Evolutionary conservation across 164 flowering plant genomes (phyloP).

Genomic region (Euptelea pleiosperma): DNA sequence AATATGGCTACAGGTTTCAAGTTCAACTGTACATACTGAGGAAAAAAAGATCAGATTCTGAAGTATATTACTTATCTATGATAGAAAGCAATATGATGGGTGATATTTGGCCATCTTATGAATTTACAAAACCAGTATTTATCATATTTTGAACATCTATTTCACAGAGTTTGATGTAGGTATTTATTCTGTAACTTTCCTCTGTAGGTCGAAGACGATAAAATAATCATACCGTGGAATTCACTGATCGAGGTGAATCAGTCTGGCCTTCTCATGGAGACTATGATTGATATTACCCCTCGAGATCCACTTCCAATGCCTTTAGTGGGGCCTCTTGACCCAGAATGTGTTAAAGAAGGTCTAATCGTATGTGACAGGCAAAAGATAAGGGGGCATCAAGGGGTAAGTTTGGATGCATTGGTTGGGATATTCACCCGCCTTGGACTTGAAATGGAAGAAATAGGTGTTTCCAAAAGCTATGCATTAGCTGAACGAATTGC

Average conservation of each 20-base stretch:
- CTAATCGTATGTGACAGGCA: slow-evolving; percentile 90
- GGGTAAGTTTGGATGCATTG: slow-evolving; percentile 89
- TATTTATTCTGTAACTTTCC: not conserved
- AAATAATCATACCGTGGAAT: slow-evolving; percentile 76
- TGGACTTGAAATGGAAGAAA: slow-evolving; percentile 85
- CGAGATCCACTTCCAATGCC: slow-evolving; percentile 78
- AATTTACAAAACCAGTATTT: too few relatives aligned
- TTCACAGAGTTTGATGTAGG: slow-evolving; percentile 3
- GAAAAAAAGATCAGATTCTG: too few relatives aligned
- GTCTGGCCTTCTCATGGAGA: slow-evolving; percentile 98
- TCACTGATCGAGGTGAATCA: slow-evolving; percentile 91
- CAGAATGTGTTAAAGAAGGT: slow-evolving; percentile 78
- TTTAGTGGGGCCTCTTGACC: slow-evolving; percentile 72
- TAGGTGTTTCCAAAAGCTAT: slow-evolving; percentile 69
- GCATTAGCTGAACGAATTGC: slow-evolving; percentile 67
- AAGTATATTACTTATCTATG: too few relatives aligned
- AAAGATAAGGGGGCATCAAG: slow-evolving; percentile 70
- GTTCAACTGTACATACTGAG: too few relatives aligned
- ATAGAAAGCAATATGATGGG: too few relatives aligned
- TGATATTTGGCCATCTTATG: too few relatives aligned
- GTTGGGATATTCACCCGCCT: slow-evolving; percentile 92
- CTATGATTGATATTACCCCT: slow-evolving; percentile 93
- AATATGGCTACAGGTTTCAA: too few relatives aligned
- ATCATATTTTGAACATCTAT: too few relatives aligned
- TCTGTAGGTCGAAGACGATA: slow-evolving; percentile 91